phyloP scores from a whole-genome alignment of 164 flowering plant species.

The Taxillus chinensis region DNA sequence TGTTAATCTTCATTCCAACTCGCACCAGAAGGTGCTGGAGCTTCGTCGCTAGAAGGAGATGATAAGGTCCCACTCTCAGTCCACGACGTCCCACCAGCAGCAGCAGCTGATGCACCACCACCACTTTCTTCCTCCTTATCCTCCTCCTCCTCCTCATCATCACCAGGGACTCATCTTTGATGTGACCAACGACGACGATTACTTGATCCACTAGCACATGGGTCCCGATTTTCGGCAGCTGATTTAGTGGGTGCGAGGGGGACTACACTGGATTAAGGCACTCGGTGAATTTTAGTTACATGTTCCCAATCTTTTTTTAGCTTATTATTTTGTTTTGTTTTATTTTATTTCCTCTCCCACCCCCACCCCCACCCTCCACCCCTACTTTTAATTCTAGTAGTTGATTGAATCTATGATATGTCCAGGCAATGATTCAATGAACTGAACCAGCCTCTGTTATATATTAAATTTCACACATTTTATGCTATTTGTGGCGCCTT shows the following conservation, averaged over 20 bases:
- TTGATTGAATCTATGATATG: too few relatives aligned
- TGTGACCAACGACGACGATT: conserved; percentile 45
- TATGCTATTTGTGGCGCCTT: too few relatives aligned
- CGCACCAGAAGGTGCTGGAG: conserved; percentile 23
- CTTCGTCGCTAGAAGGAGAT: conserved; percentile 45
- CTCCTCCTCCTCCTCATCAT: background rate
- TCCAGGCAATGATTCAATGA: too few relatives aligned
- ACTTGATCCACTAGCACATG: conserved; percentile 48
- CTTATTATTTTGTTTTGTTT: background rate
- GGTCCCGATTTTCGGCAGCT: conserved; percentile 46
- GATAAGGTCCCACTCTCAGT: conserved; percentile 18
- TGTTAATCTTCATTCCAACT: conserved; percentile 49
- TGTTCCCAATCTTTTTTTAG: conserved; percentile 4
- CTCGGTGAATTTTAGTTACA: conserved; percentile 2
- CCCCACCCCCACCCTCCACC: too few relatives aligned
- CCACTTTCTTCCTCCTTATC: conserved; percentile 10
- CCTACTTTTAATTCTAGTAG: too few relatives aligned
- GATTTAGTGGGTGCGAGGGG: conserved; percentile 13
- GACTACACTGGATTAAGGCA: background rate
- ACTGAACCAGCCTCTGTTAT: too few relatives aligned
- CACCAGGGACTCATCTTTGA: conserved; percentile 22
- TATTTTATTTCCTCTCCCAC: too few relatives aligned
- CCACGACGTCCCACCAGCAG: conserved; percentile 4
- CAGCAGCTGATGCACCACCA: conserved; percentile 13
- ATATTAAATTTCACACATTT: too few relatives aligned